Evolutionary conservation across 2,329 filamentous ascomycete species (phyloP).

Genomic region (Colletotrichum sp.): DNA sequence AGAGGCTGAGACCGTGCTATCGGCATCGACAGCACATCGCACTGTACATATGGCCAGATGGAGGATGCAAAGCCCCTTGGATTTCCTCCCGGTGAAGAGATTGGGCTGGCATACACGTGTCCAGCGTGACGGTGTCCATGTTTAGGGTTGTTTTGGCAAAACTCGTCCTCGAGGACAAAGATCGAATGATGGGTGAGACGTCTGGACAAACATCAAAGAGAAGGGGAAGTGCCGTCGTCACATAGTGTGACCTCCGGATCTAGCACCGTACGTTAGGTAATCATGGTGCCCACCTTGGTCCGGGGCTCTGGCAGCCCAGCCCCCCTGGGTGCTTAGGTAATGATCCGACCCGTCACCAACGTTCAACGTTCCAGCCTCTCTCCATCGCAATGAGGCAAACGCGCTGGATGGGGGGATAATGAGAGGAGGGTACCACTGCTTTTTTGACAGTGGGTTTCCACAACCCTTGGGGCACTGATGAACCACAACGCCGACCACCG

Average conservation of each 20-base stretch:
- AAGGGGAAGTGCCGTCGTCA: slow-evolving; percentile 8
- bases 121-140: not conserved
- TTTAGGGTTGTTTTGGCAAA: not conserved
- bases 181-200: not conserved
- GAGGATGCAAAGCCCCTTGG: not conserved
- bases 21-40: not conserved
- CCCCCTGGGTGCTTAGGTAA: slow-evolving; percentile 2
- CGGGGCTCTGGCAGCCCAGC: not conserved
- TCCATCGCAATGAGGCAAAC: slow-evolving; percentile 17
- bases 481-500: not conserved
- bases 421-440: slow-evolving; percentile 14
- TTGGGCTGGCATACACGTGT: not conserved
- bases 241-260: not conserved
- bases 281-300: not conserved
- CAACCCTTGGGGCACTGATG: not conserved
- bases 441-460: slow-evolving; percentile 8
- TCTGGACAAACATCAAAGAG: not conserved
- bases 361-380: slow-evolving; percentile 14
- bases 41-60: not conserved
- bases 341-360: not conserved
- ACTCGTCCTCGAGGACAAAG: not conserved
- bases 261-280: not conserved
- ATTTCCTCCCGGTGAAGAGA: not conserved
- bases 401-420: slow-evolving; percentile 7
- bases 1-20: slow-evolving; percentile 5